Percentiles rank a stretch among this genome's conserved stretches.
Conservation (phyloP, 768 basidiomycete genomes). For the Astraeus odoratus region DNA sequence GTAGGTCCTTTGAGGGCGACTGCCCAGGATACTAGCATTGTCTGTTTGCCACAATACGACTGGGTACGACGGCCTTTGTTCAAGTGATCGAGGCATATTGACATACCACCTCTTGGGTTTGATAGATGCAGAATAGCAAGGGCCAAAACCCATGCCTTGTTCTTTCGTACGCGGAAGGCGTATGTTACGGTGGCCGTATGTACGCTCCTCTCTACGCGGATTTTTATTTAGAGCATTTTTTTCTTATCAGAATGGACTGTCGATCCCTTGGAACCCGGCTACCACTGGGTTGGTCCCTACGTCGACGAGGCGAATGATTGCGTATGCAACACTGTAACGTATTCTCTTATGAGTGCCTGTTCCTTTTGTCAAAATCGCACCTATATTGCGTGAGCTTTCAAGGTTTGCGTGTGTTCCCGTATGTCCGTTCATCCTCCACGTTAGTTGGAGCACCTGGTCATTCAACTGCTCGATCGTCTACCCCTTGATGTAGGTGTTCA, state of each 20-base stretch:
- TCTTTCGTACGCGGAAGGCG: conserved; percentile 35
- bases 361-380: conserved; percentile 45
- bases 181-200: conserved; percentile 38
- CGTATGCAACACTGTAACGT: conserved; percentile 50
- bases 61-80: conserved; percentile 20
- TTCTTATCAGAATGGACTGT: conserved; percentile 31
- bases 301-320: conserved; percentile 27
- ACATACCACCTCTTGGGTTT: not conserved
- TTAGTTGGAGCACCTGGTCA: conserved; percentile 47
- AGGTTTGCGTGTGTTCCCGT: not conserved
- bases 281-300: conserved; percentile 28
- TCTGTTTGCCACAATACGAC: conserved; percentile 14
- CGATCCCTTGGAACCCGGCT: conserved; percentile 28
- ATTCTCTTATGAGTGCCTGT: conserved; percentile 52
- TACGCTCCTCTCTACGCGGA: conserved; percentile 1
- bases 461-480: conserved; percentile 38
- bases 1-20: conserved; percentile 7
- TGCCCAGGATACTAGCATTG: conserved; percentile 18
- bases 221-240: conserved; percentile 7
- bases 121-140: conserved; percentile 36
- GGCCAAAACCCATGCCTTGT: conserved; percentile 42
- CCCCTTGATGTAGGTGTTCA: conserved; percentile 17
- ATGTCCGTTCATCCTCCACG: conserved; percentile 3
- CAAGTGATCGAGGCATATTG: not conserved
- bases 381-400: conserved; percentile 26